Evolutionary conservation across 805 yeast species (phyloP).

Genomic region (Starmera dryadoides): DNA sequence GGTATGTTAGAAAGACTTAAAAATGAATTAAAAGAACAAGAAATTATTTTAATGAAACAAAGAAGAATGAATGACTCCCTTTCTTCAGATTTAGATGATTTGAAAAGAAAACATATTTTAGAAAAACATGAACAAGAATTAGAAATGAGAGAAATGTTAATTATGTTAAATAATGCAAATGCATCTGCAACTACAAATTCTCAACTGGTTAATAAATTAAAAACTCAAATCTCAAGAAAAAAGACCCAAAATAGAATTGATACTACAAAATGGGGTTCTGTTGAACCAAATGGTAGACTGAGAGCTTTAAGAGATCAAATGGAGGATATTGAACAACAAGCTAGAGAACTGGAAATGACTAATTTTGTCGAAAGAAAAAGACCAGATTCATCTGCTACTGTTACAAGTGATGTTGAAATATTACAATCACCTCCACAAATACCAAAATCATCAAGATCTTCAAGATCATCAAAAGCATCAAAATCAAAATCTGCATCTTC

Average conservation of each 20-base stretch:
- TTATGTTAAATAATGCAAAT: constrained; percentile 46
- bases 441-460: constrained; percentile 4
- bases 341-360: constrained; percentile 78
- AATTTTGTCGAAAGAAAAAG: constrained; percentile 54
- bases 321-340: constrained; percentile 81
- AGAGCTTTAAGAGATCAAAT: constrained; percentile 72
- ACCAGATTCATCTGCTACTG: constrained; percentile 5
- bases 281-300: constrained; percentile 73
- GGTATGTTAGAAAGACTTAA: constrained; percentile 57
- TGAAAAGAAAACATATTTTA: constrained; percentile 43
- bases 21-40: constrained; percentile 58
- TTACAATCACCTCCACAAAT: constrained; percentile 13
- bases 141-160: constrained; percentile 67
- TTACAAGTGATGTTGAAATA: too few relatives aligned
- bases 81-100: constrained; percentile 52
- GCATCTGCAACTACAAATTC: constrained; percentile 11
- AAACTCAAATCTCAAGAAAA: constrained; percentile 31
- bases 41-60: constrained; percentile 47
- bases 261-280: constrained; percentile 39
- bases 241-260: constrained; percentile 34
- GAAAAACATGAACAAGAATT: constrained; percentile 74
- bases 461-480: constrained; percentile 25
- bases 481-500: constrained; percentile 19
- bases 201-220: constrained; percentile 29
- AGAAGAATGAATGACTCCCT: constrained; percentile 57